Evolutionary conservation across 1,284 basidiomycete genomes (phyloP).

Genomic region (Afroboletus lepidellus): DNA sequence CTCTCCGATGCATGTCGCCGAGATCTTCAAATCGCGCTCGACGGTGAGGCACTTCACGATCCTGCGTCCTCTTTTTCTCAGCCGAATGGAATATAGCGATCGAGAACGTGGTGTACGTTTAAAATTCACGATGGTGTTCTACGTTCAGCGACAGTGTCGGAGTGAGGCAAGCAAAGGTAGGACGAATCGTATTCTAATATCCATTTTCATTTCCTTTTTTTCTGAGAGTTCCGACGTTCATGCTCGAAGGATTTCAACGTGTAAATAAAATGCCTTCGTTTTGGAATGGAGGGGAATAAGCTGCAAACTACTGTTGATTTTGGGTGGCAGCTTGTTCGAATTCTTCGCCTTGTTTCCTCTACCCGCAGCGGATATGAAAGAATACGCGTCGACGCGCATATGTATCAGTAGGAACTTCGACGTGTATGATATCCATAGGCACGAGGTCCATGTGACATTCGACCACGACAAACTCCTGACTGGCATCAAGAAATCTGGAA

Average conservation of each 20-base stretch:
- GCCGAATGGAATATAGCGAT: slow-evolving; percentile 31
- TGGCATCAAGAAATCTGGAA: neutral
- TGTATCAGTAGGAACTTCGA: too few relatives aligned
- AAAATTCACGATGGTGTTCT: slow-evolving; percentile 30
- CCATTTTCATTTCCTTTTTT: too few relatives aligned
- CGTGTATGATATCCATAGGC: too few relatives aligned
- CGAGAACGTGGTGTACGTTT: slow-evolving; percentile 39
- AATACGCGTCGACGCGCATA: neutral
- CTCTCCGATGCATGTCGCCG: slow-evolving; percentile 33
- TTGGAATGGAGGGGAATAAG: too few relatives aligned
- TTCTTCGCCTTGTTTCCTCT: neutral
- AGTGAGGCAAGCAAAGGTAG: neutral
- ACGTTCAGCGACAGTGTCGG: slow-evolving; percentile 2
- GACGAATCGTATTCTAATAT: neutral
- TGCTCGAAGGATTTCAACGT: too few relatives aligned
- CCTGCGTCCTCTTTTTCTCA: neutral
- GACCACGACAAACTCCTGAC: neutral
- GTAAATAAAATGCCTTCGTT: too few relatives aligned
- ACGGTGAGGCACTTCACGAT: slow-evolving; percentile 40
- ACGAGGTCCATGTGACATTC: too few relatives aligned
- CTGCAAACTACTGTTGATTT: too few relatives aligned
- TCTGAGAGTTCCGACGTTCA: too few relatives aligned
- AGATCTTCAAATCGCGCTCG: slow-evolving; percentile 45
- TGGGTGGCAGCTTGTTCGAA: too few relatives aligned
- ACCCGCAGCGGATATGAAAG: neutral